phyloP scores from a whole-genome alignment of 2,329 filamentous ascomycete species.

The Scedosporium aurantiacum region DNA sequence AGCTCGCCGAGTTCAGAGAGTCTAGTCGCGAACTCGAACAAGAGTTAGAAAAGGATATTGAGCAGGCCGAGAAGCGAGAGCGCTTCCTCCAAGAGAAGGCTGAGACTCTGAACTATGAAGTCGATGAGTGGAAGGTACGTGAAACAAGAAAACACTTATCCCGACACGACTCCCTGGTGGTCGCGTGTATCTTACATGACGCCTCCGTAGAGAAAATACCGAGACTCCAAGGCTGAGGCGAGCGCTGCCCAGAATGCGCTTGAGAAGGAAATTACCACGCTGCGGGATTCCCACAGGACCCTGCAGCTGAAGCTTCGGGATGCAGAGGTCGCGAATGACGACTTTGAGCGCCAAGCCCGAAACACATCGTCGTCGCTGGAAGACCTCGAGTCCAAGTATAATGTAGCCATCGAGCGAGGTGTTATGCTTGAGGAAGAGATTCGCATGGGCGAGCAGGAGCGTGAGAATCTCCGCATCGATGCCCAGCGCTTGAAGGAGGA shows the following conservation, averaged over 20 bases:
- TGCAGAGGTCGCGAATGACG: constrained; percentile 96
- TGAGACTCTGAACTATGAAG: constrained; percentile 74
- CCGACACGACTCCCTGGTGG: neutral
- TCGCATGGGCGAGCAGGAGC: constrained; percentile 80
- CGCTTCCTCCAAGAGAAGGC: constrained; percentile 76
- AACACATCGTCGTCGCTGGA: constrained; percentile 94
- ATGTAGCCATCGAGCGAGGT: constrained; percentile 79
- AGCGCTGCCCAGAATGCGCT: constrained; percentile 73
- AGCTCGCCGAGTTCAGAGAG: constrained; percentile 86
- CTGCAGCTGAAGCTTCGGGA: constrained; percentile 79
- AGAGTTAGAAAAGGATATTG: constrained; percentile 92
- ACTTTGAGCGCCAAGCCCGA: constrained; percentile 91
- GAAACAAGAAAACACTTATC: neutral
- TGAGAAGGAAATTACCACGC: constrained; percentile 89
- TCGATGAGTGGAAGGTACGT: constrained; percentile 94
- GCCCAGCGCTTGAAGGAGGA: constrained; percentile 83
- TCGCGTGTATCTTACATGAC: neutral
- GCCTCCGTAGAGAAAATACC: constrained; percentile 70
- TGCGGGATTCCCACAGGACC: constrained; percentile 74
- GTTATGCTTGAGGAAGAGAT: constrained; percentile 96
- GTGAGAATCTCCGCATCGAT: constrained; percentile 81
- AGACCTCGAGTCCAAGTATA: constrained; percentile 95
- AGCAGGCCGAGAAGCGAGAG: constrained; percentile 89
- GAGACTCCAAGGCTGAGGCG: constrained; percentile 82
- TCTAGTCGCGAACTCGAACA: constrained; percentile 90